phyloP scores from a whole-genome alignment of 176 grass and related monocot genomes.

The Pontederia paniculata region DNA sequence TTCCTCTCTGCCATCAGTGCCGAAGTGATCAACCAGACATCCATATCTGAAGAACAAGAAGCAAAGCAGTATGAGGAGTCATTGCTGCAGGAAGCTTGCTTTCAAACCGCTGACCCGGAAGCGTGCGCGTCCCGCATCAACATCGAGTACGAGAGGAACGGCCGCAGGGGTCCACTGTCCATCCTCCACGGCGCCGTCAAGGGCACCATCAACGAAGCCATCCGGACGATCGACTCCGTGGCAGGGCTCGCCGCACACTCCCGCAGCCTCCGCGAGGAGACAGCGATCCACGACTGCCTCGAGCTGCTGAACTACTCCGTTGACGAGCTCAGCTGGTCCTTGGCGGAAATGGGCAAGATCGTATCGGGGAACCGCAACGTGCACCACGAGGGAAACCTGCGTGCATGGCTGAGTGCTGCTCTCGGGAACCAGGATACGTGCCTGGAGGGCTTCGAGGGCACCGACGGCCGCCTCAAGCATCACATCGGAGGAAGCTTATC shows the following conservation, averaged over 20 bases:
- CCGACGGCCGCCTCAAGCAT: constrained; percentile 35
- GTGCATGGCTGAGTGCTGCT: constrained; percentile 76
- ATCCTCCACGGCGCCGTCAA: constrained; percentile 65
- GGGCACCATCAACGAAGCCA: constrained; percentile 55
- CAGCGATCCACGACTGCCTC: constrained; percentile 71
- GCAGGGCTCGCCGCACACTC: constrained; percentile 36
- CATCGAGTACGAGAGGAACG: constrained; percentile 22
- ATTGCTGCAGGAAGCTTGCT: constrained; percentile 73
- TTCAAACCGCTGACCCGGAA: constrained; percentile 30
- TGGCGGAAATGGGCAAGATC: constrained; percentile 41
- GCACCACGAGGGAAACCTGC: constrained; percentile 41
- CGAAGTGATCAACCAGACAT: neutral
- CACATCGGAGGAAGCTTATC: constrained; percentile 34
- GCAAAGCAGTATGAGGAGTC: constrained; percentile 64
- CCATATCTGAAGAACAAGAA: constrained; percentile 32
- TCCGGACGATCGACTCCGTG: constrained; percentile 24
- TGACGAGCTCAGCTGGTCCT: constrained; percentile 72
- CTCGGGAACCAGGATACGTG: constrained; percentile 80
- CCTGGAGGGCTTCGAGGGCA: constrained; percentile 63
- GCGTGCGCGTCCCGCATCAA: constrained; percentile 47
- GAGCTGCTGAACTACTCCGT: constrained; percentile 75
- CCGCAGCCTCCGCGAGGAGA: constrained; percentile 43
- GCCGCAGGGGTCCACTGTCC: constrained; percentile 36
- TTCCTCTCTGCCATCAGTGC: constrained; percentile 13
- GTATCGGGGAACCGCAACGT: neutral